These are phyloP conservation scores for Plectosphaerella sp. DNA, from an alignment of 2,329 filamentous ascomycete species.

Conservation along the genomic window DNA sequence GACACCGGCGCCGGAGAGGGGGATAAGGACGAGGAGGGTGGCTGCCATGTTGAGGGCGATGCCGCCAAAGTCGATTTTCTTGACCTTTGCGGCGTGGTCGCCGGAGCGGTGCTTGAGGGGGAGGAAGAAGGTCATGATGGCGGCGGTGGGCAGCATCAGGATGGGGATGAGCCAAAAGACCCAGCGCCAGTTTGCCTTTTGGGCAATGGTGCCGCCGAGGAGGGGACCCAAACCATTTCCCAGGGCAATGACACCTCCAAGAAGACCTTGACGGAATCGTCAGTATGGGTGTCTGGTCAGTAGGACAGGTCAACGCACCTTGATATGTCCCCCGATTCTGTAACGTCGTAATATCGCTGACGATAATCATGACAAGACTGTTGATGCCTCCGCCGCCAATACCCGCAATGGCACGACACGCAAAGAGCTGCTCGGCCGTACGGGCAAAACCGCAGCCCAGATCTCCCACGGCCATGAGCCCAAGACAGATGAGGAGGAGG, in stretches of 20 bases:
- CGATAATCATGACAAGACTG: slow-evolving; percentile 29
- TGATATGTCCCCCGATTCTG: slow-evolving; percentile 28
- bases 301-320: slow-evolving; percentile 3
- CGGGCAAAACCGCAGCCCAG: slow-evolving; percentile 25
- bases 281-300: slow-evolving; percentile 6
- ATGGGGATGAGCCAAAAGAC: slow-evolving; percentile 21
- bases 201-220: slow-evolving; percentile 22
- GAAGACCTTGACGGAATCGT: slow-evolving; percentile 7
- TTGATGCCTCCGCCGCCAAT: slow-evolving; percentile 29
- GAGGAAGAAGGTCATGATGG: slow-evolving; percentile 20
- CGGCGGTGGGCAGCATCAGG: slow-evolving; percentile 12
- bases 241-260: slow-evolving; percentile 21
- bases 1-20: slow-evolving; percentile 20
- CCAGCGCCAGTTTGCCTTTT: slow-evolving; percentile 24
- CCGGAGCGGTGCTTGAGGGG: slow-evolving; percentile 17
- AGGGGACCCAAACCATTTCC: slow-evolving; percentile 32
- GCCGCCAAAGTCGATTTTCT: slow-evolving; percentile 21
- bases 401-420: slow-evolving; percentile 26
- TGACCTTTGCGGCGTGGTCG: slow-evolving; percentile 17
- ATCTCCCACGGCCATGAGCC: slow-evolving; percentile 21
- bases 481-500: slow-evolving; percentile 22
- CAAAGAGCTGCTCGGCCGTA: slow-evolving; percentile 26
- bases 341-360: slow-evolving; percentile 29
- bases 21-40: slow-evolving; percentile 19
- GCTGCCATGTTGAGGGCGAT: slow-evolving; percentile 20